Evolutionary conservation across 352 stramenopile genomes (phyloP).

Genomic region (Globisporangium acanthophoron): DNA sequence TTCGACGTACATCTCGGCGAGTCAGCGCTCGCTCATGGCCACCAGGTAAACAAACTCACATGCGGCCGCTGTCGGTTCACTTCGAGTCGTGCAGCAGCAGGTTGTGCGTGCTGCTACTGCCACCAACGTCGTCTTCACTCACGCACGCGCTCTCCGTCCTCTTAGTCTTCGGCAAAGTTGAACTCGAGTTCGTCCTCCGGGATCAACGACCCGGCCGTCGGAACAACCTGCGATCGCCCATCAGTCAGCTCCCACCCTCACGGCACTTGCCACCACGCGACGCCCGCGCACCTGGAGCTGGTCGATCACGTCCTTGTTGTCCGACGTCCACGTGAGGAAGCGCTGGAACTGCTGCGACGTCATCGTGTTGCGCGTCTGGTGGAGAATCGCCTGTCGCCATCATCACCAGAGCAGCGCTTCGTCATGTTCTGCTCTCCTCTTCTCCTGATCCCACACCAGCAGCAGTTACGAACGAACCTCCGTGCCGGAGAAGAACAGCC

Average conservation of each 20-base stretch:
- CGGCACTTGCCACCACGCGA: background rate
- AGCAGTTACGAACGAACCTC: slow-evolving; percentile 33
- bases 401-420: background rate
- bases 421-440: background rate
- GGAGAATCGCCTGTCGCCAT: slow-evolving; percentile 47
- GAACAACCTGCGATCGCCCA: slow-evolving; percentile 32
- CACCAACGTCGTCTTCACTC: background rate
- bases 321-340: slow-evolving; percentile 72
- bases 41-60: no score
- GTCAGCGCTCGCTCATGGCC: no score
- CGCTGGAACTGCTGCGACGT: slow-evolving; percentile 78
- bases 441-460: background rate
- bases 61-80: no score
- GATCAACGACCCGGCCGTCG: slow-evolving; percentile 20
- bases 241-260: background rate
- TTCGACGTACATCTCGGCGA: no score
- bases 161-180: slow-evolving; percentile 71
- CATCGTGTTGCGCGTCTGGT: slow-evolving; percentile 77
- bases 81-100: no score
- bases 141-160: background rate
- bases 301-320: slow-evolving; percentile 71
- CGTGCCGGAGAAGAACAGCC: slow-evolving; percentile 80
- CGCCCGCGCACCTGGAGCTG: slow-evolving; percentile 42
- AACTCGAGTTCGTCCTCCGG: slow-evolving; percentile 62
- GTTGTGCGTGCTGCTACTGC: background rate